These are phyloP conservation scores for Epichloe bromicola DNA, from an alignment of 2,329 filamentous ascomycete genomes.

Conservation along the genomic window DNA sequence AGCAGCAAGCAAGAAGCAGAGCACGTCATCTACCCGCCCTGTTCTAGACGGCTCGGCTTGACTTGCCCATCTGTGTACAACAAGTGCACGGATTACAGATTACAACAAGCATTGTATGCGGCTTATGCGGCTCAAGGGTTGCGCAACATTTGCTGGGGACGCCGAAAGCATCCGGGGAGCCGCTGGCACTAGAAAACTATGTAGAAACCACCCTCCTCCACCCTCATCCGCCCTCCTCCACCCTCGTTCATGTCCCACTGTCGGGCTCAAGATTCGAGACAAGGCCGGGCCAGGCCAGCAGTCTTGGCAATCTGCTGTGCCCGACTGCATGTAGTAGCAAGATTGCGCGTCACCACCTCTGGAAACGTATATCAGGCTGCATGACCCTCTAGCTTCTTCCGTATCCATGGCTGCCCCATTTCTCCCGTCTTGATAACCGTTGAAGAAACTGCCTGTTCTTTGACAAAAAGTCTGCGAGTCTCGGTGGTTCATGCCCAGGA, in stretches of 20 bases:
- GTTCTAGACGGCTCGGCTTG: too few species aligned
- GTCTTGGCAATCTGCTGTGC: slow-evolving; percentile 3
- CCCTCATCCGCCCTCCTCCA: too few species aligned
- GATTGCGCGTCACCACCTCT: neutral
- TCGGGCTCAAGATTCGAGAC: neutral
- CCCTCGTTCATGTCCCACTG: neutral
- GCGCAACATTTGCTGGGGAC: too few species aligned
- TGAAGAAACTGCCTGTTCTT: neutral
- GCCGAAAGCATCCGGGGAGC: neutral
- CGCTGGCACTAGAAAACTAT: neutral
- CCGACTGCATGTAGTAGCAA: neutral
- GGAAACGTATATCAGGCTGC: neutral
- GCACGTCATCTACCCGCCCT: too few species aligned
- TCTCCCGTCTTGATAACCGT: neutral
- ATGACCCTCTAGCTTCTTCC: neutral
- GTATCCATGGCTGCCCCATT: neutral
- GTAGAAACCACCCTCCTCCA: too few species aligned
- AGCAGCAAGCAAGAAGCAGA: too few species aligned
- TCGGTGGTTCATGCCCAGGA: neutral
- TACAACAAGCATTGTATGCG: too few species aligned
- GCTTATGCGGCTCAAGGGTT: too few species aligned
- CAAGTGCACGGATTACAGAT: too few species aligned
- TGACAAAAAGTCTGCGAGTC: neutral
- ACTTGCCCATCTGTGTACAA: too few species aligned
- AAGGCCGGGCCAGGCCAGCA: too few species aligned